Evolutionary conservation across 306 rosid genomes (phyloP).

Genomic region (Sindora glabra): DNA sequence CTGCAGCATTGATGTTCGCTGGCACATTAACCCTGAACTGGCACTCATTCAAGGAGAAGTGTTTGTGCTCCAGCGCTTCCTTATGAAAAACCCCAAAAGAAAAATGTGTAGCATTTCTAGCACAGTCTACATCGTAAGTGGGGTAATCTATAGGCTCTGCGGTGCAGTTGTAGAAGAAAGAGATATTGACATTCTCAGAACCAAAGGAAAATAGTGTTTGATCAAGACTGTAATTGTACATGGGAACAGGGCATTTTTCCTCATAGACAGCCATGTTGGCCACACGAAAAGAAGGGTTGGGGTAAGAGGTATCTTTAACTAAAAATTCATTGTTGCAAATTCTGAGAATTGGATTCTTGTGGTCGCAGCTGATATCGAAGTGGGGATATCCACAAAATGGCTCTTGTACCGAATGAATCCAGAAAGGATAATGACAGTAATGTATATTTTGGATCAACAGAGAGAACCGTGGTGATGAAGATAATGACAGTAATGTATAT

Average conservation of each 20-base stretch:
- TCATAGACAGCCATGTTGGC: constrained; percentile 23
- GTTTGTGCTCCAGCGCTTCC: constrained; percentile 26
- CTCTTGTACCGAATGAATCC: constrained; percentile 41
- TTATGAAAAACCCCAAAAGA: constrained; percentile 52
- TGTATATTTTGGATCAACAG: constrained; percentile 27
- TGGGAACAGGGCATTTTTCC: constrained; percentile 42
- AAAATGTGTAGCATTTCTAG: constrained; percentile 28
- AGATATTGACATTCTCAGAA: constrained; percentile 24
- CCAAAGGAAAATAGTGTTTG: constrained; percentile 34
- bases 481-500: neutral
- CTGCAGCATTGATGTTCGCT: constrained; percentile 6
- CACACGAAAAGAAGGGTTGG: constrained; percentile 32
- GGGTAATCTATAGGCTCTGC: constrained; percentile 25
- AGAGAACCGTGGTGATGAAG: constrained; percentile 21
- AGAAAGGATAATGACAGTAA: constrained; percentile 65
- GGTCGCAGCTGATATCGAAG: constrained; percentile 40
- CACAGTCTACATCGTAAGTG: constrained; percentile 34
- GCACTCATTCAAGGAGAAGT: constrained; percentile 35
- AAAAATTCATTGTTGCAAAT: constrained; percentile 36
- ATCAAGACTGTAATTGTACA: constrained; percentile 38
- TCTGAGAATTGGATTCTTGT: constrained; percentile 38
- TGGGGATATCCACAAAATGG: constrained; percentile 48
- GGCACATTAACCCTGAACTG: constrained; percentile 35
- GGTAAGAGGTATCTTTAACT: constrained; percentile 39
- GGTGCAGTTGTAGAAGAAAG: constrained; percentile 56